Evolutionary conservation across 495 filamentous ascomycete species (phyloP).

Genomic region (Delitschia confertaspora): DNA sequence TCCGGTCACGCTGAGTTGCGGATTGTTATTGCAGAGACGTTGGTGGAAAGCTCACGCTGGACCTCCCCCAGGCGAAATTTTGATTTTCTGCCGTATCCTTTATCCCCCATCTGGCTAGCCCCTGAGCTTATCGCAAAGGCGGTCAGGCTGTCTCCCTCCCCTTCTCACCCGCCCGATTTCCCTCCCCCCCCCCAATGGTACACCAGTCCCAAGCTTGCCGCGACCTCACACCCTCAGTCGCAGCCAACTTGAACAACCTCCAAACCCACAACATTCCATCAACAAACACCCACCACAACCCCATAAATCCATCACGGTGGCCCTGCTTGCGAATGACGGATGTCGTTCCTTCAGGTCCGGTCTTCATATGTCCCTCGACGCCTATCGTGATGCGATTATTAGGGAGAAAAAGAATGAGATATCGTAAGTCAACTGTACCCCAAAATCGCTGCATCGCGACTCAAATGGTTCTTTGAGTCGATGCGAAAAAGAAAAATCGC

Average conservation of each 20-base stretch:
- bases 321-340: conserved; percentile 45
- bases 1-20: neutral
- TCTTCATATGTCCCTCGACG: conserved; percentile 37
- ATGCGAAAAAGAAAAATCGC: conserved; percentile 36
- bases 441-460: conserved; percentile 26
- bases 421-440: conserved; percentile 43
- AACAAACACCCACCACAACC: conserved; percentile 20
- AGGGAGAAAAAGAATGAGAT: conserved; percentile 55
- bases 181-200: conserved; percentile 1
- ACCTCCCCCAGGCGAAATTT: conserved; percentile 9
- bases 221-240: neutral
- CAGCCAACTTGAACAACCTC: no score
- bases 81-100: conserved; percentile 13
- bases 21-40: neutral
- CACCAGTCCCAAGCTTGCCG: conserved; percentile 9
- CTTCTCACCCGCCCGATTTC: conserved; percentile 4
- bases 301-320: conserved; percentile 40
- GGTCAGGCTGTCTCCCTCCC: neutral
- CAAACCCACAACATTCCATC: conserved; percentile 18
- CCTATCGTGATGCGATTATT: conserved; percentile 48
- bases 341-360: conserved; percentile 46
- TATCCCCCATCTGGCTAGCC: conserved; percentile 3
- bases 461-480: conserved; percentile 16
- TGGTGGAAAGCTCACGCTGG: neutral
- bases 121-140: conserved; percentile 1